phyloP scores from a whole-genome alignment of 345 rosid species.

The Psidium guajava region DNA sequence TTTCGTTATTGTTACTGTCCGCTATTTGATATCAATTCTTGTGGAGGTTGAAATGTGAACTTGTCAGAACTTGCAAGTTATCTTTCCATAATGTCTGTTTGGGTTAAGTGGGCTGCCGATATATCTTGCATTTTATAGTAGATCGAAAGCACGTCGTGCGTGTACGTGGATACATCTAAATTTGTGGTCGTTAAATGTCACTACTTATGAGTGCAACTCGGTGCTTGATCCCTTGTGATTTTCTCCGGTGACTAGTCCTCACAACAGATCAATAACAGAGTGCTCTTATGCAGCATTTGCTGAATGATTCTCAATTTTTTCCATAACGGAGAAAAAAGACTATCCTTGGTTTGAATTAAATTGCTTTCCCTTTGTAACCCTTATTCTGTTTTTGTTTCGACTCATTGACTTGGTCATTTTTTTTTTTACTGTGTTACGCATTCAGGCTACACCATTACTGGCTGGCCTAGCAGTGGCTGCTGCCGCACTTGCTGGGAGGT shows the following conservation, averaged over 20 bases:
- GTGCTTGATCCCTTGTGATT: not conserved
- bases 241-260: not conserved
- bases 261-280: not conserved
- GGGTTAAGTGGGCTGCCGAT: not conserved
- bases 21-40: not conserved
- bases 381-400: not conserved
- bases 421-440: not conserved
- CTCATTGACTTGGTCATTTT: not conserved
- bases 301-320: not conserved
- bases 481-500: slow-evolving; percentile 74
- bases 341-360: not conserved
- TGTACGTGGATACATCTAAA: not conserved
- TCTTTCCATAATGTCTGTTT: not conserved
- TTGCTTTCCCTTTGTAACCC: not conserved
- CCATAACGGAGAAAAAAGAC: not conserved
- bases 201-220: not conserved
- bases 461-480: slow-evolving; percentile 83
- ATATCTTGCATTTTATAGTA: not conserved
- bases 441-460: slow-evolving; percentile 67
- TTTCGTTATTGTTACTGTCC: not conserved
- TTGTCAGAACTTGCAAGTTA: not conserved
- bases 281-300: not conserved
- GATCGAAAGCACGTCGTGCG: not conserved
- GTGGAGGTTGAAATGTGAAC: not conserved
- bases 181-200: not conserved